Evolutionary conservation across 192 early-diverging fungal genomes (phyloP).

Genomic region (Coemansia sp.): DNA sequence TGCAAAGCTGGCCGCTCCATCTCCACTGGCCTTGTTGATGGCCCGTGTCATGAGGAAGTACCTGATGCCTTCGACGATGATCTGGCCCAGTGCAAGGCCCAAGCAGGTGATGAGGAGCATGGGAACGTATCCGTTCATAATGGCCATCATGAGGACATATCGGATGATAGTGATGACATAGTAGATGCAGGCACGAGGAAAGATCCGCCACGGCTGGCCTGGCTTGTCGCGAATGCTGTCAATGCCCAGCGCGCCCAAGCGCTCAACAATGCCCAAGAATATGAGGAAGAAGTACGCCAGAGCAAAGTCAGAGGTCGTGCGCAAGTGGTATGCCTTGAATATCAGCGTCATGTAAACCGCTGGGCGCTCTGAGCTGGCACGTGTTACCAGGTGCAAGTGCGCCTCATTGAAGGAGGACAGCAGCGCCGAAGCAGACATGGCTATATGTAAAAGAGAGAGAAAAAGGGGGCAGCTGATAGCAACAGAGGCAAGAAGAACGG

Average conservation of each 20-base stretch:
- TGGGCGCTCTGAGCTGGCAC: not conserved
- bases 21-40: constrained; percentile 5
- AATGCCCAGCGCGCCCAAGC: constrained; percentile 37
- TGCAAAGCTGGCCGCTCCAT: not conserved
- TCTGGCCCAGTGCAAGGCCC: constrained; percentile 47
- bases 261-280: constrained; percentile 43
- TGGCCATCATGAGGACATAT: constrained; percentile 51
- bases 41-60: constrained; percentile 33
- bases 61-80: constrained; percentile 36
- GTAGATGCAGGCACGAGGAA: constrained; percentile 49
- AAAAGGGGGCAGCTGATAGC: not conserved
- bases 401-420: constrained; percentile 27
- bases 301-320: constrained; percentile 30
- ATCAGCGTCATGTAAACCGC: constrained; percentile 39
- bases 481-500: not conserved
- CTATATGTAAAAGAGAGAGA: not conserved
- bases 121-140: constrained; percentile 39
- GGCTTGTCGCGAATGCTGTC: constrained; percentile 49
- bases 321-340: constrained; percentile 41
- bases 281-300: constrained; percentile 48
- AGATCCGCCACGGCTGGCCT: constrained; percentile 52
- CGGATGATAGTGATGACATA: constrained; percentile 45
- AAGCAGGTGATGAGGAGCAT: constrained; percentile 38
- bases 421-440: constrained; percentile 17
- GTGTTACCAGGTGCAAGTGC: constrained; percentile 23